Base-by-base conservation (phyloP, 2,329 filamentous ascomycete species). In the Fusarium burgessii region DNA sequence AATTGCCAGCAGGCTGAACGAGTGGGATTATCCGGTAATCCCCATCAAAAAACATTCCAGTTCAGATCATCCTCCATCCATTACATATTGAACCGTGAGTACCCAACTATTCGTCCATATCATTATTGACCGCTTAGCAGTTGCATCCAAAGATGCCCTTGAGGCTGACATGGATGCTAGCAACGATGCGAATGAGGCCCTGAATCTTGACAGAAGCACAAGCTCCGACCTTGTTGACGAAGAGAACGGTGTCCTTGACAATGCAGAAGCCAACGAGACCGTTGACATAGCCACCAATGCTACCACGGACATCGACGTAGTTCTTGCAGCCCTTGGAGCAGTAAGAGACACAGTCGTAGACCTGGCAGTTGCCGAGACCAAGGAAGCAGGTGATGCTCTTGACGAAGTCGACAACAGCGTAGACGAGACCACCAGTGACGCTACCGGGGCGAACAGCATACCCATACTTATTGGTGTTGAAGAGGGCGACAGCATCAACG, bases 281-380 rank as follows among this genome's bases (percentile, higher is more conserved):
- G 42, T 68, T 66, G 51, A 81, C 66, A 65, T 70, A 71, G 29
- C 72, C 77, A 57, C 80, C 79, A 25, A 77, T 70, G 35, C 76
- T 59, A 45, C 74, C 74, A 46, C 65, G 62, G 58, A 80, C 73
- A 58, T 82, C 79, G 42, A 82, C 73, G 76, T 78, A 78, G 79
- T 82, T 82, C 70, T 76, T 74, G 76, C 80, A 82, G 70, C 80
- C 80, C 74, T 79, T 76, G 73, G 77, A 71, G 74, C 77, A 80
- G 74, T 79, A 80, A 29, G 79, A 80, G 55, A 82, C 79, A 70
- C 80, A 82, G 77, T 82, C 80, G 59, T 76, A 77, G 67, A 77
- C 72, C 40, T 59, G 45, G 76, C 80, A 82, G 45, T 72, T 69
- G 40, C 75, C 74, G 40, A 80, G 58, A 36, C 80, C 80, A 38